These are phyloP conservation scores for Aegilops tauschii DNA, from an alignment of 176 grass and related monocot genomes.

Conservation along the genomic window DNA sequence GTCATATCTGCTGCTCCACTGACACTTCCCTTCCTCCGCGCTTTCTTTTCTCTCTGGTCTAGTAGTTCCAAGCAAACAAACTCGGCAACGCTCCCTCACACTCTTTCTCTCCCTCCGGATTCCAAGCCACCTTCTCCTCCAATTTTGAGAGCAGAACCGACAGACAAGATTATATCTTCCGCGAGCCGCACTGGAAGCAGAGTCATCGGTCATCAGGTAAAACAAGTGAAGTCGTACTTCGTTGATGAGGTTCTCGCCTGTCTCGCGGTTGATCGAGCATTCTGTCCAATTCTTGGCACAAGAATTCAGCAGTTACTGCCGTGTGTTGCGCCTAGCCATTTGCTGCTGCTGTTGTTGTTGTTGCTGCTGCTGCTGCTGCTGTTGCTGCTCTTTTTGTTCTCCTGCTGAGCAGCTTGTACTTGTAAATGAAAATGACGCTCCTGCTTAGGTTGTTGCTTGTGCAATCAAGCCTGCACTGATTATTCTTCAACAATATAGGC, in stretches of 20 bases:
- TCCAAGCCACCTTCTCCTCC: neutral
- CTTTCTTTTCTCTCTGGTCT: neutral
- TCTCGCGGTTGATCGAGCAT: conserved; percentile 14
- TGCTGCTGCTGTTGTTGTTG: neutral
- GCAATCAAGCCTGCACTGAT: neutral
- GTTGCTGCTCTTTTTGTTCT: neutral
- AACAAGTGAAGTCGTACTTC: neutral
- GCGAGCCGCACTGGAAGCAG: neutral
- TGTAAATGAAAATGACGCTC: neutral
- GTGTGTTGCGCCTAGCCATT: neutral
- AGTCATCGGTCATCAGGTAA: conserved; percentile 18
- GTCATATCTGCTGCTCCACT: conserved; percentile 18
- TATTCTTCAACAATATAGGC: neutral
- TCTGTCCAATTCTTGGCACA: conserved; percentile 2
- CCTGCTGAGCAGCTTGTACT: neutral
- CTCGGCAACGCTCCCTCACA: neutral
- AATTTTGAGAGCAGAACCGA: neutral
- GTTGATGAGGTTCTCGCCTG: neutral
- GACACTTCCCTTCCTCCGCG: neutral
- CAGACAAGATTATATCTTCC: conserved; percentile 3
- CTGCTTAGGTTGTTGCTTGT: neutral
- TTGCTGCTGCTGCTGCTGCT: neutral
- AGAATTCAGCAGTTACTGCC: neutral
- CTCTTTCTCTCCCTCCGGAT: neutral
- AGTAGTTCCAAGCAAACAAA: neutral